Evolutionary conservation across 1,139 yeast genomes (phyloP), one percentile per base, ranked within the genome.

Genomic region (Geotrichum australiense): DNA sequence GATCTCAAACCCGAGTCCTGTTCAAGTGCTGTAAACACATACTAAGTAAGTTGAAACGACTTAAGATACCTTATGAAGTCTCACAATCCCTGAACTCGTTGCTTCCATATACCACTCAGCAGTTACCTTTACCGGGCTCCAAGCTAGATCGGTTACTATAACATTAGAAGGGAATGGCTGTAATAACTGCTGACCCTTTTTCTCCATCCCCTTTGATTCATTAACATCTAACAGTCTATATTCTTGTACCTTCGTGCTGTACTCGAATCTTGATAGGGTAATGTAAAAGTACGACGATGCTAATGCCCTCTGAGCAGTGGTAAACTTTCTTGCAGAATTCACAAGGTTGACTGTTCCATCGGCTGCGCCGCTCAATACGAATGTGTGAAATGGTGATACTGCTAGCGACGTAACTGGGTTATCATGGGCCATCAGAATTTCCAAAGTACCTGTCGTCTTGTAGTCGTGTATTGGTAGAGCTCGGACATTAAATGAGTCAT

Each of bases 81-180:
- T n/a, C n/a, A n/a, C n/a, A n/a, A n/a, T n/a, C n/a, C n/a, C n/a
- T n/a, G n/a, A n/a, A n/a, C n/a, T n/a, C n/a, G n/a, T n/a, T n/a
- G n/a, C n/a, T n/a, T n/a, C n/a, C n/a, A n/a, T n/a, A 59, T 72
- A 81, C 58, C 73, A 68, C 12, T 78, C 76, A n/a, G 77, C 76
- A 25, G 70, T 70, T 1, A 50, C 45, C 0, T 59, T 48, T 38
- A 67, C 69, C 43, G 76, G 82, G 53, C 76, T 76, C 89, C 94
- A 83, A 7, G 74, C 71, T 1, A 78, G 46, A 5, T 76, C 57
- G 0, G 80, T 70, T 4, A 84, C 65, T 16, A 68, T 62, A 3
- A 78, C 66, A 11, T 76, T 73, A 8, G 73, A 67, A 3, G 86
- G 81, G 46, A 70, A 73, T 1, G 61, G 37, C 15, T 47, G 48